A percentile compares a stretch with the other conserved stretches of the same genome.
phyloP scores from a whole-genome alignment of 352 stramenopile genomes.

The Pythium utonaiense region DNA sequence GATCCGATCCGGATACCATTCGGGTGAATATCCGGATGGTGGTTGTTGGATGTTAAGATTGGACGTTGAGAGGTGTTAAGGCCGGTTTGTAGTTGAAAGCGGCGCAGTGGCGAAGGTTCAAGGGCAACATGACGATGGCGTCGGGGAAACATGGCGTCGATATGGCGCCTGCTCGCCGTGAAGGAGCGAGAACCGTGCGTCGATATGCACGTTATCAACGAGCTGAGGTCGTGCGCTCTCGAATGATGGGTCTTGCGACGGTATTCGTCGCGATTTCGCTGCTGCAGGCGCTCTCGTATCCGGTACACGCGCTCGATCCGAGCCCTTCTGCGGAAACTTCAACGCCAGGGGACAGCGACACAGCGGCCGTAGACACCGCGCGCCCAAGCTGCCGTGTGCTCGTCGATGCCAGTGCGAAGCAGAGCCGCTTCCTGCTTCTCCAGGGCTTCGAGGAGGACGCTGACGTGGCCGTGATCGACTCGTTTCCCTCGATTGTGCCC shows the following conservation, averaged over 20 bases:
- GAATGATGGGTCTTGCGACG: constrained; percentile 8
- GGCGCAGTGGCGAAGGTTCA: not conserved
- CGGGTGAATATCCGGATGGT: not conserved
- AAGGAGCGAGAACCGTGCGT: not conserved
- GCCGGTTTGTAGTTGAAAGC: not conserved
- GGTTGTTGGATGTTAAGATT: constrained; percentile 2
- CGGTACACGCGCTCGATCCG: constrained; percentile 8
- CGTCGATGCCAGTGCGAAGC: constrained; percentile 29
- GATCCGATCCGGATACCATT: not conserved
- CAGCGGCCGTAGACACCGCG: constrained; percentile 2
- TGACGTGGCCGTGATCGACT: constrained; percentile 41
- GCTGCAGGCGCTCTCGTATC: constrained; percentile 11
- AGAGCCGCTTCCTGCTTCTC: constrained; percentile 50
- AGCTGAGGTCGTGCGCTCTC: not conserved
- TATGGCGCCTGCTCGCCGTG: not conserved
- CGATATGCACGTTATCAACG: not conserved
- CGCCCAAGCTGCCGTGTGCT: constrained; percentile 51
- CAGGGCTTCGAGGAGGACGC: constrained; percentile 46
- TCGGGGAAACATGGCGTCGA: constrained; percentile 16
- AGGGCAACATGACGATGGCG: not conserved
- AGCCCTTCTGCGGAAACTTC: not conserved
- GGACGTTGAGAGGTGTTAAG: constrained; percentile 8
- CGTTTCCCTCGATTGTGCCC: constrained; percentile 24
- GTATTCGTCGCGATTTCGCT: constrained; percentile 14
- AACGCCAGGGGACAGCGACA: not conserved